Conservation (phyloP, 768 basidiomycete species). For the Auricularia heimuer region DNA sequence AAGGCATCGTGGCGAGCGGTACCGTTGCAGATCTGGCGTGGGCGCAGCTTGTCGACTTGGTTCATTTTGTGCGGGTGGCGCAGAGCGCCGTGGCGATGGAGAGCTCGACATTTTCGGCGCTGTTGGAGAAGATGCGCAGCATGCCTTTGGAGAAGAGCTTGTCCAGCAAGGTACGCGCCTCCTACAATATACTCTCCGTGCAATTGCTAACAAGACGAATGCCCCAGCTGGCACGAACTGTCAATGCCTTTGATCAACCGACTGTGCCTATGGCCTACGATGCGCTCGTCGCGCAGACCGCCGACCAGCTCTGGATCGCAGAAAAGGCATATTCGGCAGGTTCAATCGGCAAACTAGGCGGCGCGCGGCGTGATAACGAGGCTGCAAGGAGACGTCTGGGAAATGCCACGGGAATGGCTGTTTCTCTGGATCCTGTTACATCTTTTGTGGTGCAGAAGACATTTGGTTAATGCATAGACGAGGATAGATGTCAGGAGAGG, state of each 20-base stretch:
- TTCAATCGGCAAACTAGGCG: background rate
- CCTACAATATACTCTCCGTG: background rate
- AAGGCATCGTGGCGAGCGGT: background rate
- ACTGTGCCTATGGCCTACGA: background rate
- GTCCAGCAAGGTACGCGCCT: background rate
- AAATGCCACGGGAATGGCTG: background rate
- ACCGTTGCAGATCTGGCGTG: conserved; percentile 31
- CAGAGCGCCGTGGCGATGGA: conserved; percentile 9
- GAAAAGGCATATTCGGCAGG: background rate
- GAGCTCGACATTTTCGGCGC: background rate
- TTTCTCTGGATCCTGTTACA: too few relatives aligned
- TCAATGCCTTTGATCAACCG: background rate
- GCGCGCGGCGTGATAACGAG: background rate
- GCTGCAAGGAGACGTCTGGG: background rate
- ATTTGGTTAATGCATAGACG: too few relatives aligned
- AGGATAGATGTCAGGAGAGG: too few relatives aligned
- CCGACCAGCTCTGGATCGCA: background rate
- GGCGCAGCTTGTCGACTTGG: conserved; percentile 26
- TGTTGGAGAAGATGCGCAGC: background rate
- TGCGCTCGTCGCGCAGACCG: background rate
- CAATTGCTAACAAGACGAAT: background rate
- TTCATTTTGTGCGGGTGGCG: conserved; percentile 26
- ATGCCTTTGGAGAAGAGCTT: background rate
- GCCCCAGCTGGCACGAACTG: background rate
- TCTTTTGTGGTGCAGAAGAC: too few relatives aligned